Base-by-base conservation (phyloP, 139 green algal species). In the Chlamydomonas schloesseri region DNA sequence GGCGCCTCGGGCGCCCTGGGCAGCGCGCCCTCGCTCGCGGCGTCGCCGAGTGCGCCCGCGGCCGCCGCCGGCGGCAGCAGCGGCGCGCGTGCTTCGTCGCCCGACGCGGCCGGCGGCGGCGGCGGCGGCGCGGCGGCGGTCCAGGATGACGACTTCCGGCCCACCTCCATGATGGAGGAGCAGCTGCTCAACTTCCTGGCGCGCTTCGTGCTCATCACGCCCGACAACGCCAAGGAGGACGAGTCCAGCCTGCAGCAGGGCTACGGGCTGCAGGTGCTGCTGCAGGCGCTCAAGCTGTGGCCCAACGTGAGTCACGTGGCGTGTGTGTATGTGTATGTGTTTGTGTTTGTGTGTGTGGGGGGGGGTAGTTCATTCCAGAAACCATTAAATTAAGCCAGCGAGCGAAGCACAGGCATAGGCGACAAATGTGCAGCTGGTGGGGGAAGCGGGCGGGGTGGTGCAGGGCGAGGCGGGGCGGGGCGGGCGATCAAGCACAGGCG, bases 101-200 rank as follows among this genome's bases (percentile, higher is more conserved):
- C 76, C 24, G 71, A 26, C 50, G 65, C 28, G 34, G 42, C 2
- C 68, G 33, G 55, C 1, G 31, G 47, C 37, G 65, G 73, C 74
- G 26, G 36, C 37, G 21, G 20, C 50, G 57, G 15, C 17, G 24
- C 57, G 57, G 21, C 24, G 60, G 21, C 60, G 17, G 23, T 2
- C 24, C 18, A 31, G 11, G 70, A 81, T 13, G 80, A 58, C 68
- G 81, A 75, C 17, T 74, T 75, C 81, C 42, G 42, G 5, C 62
- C 69, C 81, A 91, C 78, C 3, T 75, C 82, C 13, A 75, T 75
- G 3, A 98, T 97, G 96, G 90, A 95, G 53, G 94, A 98, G 55
- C 92, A 94, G 81, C 81, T 99, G 46, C 83, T 99, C 36, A 98
- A 94, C 86, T 99, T 99, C 89, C 81, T 99, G 33, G 88, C 96